A percentile compares a stretch with the other conserved stretches of the same genome.
phyloP scores from a whole-genome alignment of 2,329 filamentous ascomycete species.

The Cordyceps farinosa region DNA sequence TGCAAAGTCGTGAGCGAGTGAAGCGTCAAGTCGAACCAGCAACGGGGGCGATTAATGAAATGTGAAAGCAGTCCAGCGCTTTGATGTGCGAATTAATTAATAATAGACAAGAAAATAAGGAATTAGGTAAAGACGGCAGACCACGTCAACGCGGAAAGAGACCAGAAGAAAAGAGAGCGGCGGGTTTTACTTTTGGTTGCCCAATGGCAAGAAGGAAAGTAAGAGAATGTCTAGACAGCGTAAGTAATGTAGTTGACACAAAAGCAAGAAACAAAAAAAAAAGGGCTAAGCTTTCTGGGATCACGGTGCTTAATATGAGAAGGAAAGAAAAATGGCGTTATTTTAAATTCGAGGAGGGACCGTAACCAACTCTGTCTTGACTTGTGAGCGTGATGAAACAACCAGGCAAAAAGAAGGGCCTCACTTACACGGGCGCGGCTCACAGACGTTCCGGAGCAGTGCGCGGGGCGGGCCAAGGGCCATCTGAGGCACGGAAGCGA shows the following conservation, averaged over 20 bases:
- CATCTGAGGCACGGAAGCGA: slow-evolving; percentile 1
- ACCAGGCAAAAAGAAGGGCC: slow-evolving; percentile 14
- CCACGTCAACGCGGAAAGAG: slow-evolving; percentile 15
- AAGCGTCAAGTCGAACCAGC: slow-evolving; percentile 7
- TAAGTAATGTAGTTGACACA: not conserved
- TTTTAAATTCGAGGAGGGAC: not conserved
- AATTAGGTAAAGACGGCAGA: not conserved
- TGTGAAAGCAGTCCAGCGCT: slow-evolving; percentile 12
- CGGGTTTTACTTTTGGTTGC: not conserved
- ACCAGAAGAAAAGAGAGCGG: not conserved
- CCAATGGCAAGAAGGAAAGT: not conserved
- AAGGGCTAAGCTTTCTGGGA: not conserved
- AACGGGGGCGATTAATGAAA: not conserved
- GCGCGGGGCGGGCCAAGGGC: not conserved
- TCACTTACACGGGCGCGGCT: slow-evolving; percentile 12
- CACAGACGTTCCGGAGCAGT: not conserved
- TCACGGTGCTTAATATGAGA: not conserved
- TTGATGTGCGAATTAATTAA: not conserved
- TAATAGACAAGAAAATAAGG: not conserved
- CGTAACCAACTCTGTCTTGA: not conserved
- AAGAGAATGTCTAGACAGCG: not conserved
- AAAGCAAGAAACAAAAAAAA: not conserved
- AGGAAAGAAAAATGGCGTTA: not conserved
- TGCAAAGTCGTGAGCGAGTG: not conserved
- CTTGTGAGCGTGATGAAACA: slow-evolving; percentile 3